A percentile compares a stretch with the other conserved stretches of the same genome.
phyloP scores from a whole-genome alignment of 768 basidiomycete genomes.

The Leccinum variicolor region DNA sequence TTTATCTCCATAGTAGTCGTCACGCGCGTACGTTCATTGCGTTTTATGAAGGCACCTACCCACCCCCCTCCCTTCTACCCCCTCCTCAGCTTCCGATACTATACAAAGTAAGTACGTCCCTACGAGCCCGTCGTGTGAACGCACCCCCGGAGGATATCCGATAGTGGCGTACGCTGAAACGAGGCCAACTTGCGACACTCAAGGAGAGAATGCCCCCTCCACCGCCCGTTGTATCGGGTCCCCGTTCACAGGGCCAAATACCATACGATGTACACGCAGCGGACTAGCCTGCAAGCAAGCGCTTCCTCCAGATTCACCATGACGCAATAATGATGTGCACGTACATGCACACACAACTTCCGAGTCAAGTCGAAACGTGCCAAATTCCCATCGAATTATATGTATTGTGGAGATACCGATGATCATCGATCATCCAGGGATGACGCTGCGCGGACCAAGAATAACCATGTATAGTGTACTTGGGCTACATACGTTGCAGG shows the following conservation, averaged over 20 bases:
- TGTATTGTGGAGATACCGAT: background rate
- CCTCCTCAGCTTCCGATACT: background rate
- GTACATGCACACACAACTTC: background rate
- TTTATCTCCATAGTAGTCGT: background rate
- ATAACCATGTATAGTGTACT: background rate
- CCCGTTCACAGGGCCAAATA: background rate
- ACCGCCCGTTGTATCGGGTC: background rate
- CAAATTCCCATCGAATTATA: background rate
- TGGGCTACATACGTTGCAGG: background rate
- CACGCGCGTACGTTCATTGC: slow-evolving; percentile 1
- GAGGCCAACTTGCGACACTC: background rate
- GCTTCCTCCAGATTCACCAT: background rate
- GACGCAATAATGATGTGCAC: background rate
- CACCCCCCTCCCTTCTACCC: background rate
- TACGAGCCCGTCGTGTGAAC: slow-evolving; percentile 24
- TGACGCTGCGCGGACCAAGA: slow-evolving; percentile 2
- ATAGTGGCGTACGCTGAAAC: slow-evolving; percentile 17
- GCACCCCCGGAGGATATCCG: slow-evolving; percentile 3
- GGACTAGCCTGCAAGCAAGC: background rate
- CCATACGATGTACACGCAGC: background rate
- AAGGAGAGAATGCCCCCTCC: background rate
- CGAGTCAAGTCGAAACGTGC: background rate
- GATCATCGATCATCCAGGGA: slow-evolving; percentile 6
- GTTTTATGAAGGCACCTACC: slow-evolving; percentile 17
- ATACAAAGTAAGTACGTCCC: background rate